Conservation (phyloP, 2,329 filamentous ascomycete genomes). For the Venturia aucupariae region DNA sequence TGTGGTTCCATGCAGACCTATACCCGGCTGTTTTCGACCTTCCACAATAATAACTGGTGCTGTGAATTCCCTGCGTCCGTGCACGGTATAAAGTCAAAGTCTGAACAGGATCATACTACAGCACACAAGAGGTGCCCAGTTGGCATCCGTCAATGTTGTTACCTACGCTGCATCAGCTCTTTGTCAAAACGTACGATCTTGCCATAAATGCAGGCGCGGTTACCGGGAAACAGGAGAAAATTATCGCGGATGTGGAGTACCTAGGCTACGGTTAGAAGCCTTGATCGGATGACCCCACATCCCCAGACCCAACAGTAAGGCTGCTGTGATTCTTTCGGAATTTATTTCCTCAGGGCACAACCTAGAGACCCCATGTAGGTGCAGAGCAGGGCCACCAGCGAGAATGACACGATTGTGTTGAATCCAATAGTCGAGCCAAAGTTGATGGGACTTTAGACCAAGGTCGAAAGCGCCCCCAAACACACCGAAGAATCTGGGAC, state of each 20-base stretch:
- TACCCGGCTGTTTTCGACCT: constrained; percentile 12
- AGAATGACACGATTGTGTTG: constrained; percentile 30
- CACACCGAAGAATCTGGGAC: constrained; percentile 30
- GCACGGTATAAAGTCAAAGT: constrained; percentile 31
- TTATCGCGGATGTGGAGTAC: constrained; percentile 22
- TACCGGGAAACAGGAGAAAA: constrained; percentile 20
- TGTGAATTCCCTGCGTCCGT: constrained; percentile 32
- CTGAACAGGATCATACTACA: constrained; percentile 35
- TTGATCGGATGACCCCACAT: constrained; percentile 29
- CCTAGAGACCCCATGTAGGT: constrained; percentile 26
- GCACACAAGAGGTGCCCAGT: constrained; percentile 40
- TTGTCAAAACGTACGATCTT: not conserved
- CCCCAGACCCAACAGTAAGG: constrained; percentile 30
- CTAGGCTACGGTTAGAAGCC: constrained; percentile 25
- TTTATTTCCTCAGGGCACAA: constrained; percentile 22
- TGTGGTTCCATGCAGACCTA: constrained; percentile 12
- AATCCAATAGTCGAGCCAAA: constrained; percentile 32
- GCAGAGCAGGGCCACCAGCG: constrained; percentile 22
- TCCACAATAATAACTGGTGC: constrained; percentile 20
- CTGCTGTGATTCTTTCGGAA: constrained; percentile 19
- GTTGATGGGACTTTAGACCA: constrained; percentile 32
- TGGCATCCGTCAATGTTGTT: constrained; percentile 18
- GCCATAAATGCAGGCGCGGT: constrained; percentile 20
- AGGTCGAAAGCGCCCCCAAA: constrained; percentile 23
- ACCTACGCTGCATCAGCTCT: not conserved